A percentile compares a stretch with the other conserved stretches of the same genome.
Evolutionary conservation across 2,329 filamentous ascomycete species (phyloP).

Genomic region (Clarireedia sp.): DNA sequence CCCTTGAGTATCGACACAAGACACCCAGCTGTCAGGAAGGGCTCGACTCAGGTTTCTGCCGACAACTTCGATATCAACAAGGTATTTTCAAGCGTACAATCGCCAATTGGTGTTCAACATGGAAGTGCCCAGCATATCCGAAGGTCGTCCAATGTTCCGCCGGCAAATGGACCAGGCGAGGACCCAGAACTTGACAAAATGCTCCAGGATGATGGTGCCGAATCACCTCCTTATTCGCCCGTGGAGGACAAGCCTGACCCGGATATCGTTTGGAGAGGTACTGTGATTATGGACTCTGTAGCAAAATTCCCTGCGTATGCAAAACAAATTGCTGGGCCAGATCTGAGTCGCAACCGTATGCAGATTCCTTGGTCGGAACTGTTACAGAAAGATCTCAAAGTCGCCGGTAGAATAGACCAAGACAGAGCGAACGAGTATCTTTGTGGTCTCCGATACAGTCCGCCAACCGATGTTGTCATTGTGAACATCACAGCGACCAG

Average conservation of each 20-base stretch:
- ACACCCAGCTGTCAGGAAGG: slow-evolving; percentile 18
- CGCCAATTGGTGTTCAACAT: slow-evolving; percentile 48
- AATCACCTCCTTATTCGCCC: slow-evolving; percentile 77
- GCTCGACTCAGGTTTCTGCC: slow-evolving; percentile 16
- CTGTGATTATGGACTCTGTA: slow-evolving; percentile 66
- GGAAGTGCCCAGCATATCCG: slow-evolving; percentile 34
- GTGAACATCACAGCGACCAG: slow-evolving; percentile 59
- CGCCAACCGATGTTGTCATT: slow-evolving; percentile 76
- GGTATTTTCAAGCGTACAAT: slow-evolving; percentile 76
- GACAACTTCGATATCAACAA: slow-evolving; percentile 71
- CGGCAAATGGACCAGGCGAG: slow-evolving; percentile 52
- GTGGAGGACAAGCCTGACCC: slow-evolving; percentile 64
- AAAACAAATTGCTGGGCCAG: slow-evolving; percentile 75
- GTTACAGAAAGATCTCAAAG: slow-evolving; percentile 60
- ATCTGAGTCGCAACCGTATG: slow-evolving; percentile 47
- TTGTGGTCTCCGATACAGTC: slow-evolving; percentile 74
- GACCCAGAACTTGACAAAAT: slow-evolving; percentile 88
- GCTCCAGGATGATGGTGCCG: slow-evolving; percentile 64
- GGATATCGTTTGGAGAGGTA: slow-evolving; percentile 70
- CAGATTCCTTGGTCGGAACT: slow-evolving; percentile 64
- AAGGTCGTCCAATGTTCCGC: slow-evolving; percentile 31
- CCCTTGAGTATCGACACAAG: slow-evolving; percentile 28
- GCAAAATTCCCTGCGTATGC: slow-evolving; percentile 71
- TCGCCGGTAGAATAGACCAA: slow-evolving; percentile 74
- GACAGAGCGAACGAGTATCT: slow-evolving; percentile 85